Evolutionary conservation across 2,329 filamentous ascomycete genomes (phyloP).

Genomic region (Ceratocystis alfenasii): DNA sequence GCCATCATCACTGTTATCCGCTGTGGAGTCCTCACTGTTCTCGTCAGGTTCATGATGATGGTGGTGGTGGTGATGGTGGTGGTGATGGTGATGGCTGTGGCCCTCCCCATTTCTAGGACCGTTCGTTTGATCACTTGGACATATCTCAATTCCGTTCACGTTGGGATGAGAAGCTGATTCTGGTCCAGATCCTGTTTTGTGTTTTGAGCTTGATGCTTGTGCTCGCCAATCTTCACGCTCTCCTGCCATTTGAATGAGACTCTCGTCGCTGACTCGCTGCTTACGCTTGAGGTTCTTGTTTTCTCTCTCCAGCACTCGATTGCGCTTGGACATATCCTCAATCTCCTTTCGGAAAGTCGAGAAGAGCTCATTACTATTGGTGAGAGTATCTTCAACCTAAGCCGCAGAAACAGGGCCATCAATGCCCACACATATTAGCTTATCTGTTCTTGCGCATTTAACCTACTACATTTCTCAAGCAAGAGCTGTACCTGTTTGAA

Average conservation of each 20-base stretch:
- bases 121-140: neutral
- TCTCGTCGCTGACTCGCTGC: conserved; percentile 84
- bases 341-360: conserved; percentile 96
- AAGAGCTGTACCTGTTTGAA: conserved; percentile 79
- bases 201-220: conserved; percentile 41
- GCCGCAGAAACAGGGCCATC: neutral
- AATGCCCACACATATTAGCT: conserved; percentile 14
- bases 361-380: conserved; percentile 96
- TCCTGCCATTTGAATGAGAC: conserved; percentile 95
- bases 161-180: neutral
- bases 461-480: conserved; percentile 21
- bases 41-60: conserved; percentile 5
- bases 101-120: conserved; percentile 4
- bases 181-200: conserved; percentile 38
- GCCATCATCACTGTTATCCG: conserved; percentile 15
- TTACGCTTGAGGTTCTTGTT: conserved; percentile 84
- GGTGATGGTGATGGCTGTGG: conserved; percentile 4
- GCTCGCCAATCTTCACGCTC: conserved; percentile 68
- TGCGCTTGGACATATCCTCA: conserved; percentile 99
- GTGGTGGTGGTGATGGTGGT: neutral
- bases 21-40: conserved; percentile 9
- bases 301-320: conserved; percentile 90
- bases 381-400: conserved; percentile 94
- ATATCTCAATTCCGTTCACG: conserved; percentile 11
- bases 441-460: neutral